Base-by-base conservation (phyloP, 306 rosid species). In the Cucurbita argyrosperma region DNA sequence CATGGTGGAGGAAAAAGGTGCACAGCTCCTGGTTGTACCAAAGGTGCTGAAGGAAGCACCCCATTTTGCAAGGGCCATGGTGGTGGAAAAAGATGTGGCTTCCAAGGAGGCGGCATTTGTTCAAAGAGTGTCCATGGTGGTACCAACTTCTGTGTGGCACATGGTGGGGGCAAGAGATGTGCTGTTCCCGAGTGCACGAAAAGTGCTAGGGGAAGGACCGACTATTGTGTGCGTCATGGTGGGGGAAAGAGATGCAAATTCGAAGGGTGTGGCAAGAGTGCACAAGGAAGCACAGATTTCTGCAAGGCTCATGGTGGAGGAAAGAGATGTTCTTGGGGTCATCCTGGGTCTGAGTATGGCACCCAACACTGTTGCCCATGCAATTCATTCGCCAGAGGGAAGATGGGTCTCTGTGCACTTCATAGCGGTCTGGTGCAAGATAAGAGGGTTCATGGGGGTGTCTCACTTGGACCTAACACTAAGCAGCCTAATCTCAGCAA, bases 251-350 rank as follows among this genome's bases (percentile, higher is more conserved):
- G 97, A 62, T 92, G 97, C 87, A 92, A 84, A 82, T 88, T 53
- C 73, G 92, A 80, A 56, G 90, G 90, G 73, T 92, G 97, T 78
- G 97, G 95, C 52, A 92, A 92, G 81, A 92, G 97, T 79, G 97
- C 97, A 51, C 97, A 92, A 82, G 97, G 97, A 14, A 90, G 97
- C 84, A 92, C 97, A 4, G 95, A 92, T 84, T 92, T 84, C 69
- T 92, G 97, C 84, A 92, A 92, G 84, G 97, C 97, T 11, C 97
- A 92, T 83, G 97, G 97, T n/a, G 97, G 97, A 76, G 97, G 97
- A 80, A 92, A 92, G 79, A 87, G 90, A 78, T 92, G 97, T 84
- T 90, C 90, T 45, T 92, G 97, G 97, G 97, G 95, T 66, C 94
- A 88, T 84, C 86, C 88, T 1, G 96, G 87, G 59, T 89, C 97